Evolutionary conservation across 306 rosid genomes (phyloP), one percentile per base, ranked within the genome.

Genomic region (Mucuna pruriens): DNA sequence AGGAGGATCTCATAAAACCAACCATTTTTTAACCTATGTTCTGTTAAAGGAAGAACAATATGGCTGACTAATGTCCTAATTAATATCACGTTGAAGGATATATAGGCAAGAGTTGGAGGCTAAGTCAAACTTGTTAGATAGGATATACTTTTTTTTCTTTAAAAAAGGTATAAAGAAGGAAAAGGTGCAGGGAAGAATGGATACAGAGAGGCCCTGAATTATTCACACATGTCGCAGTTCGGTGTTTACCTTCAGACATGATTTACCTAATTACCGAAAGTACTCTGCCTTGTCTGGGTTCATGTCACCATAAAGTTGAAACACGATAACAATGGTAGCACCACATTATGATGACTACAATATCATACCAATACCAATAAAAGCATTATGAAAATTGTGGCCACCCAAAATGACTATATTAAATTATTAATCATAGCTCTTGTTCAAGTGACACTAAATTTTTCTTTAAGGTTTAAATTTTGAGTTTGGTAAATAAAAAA

Each of bases 241-340:
- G 46, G 61, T 62, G 72, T 26, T 62, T 76, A 8, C 22, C 48
- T 29, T 76, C 1, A 6, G 72, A 76, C 73, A 76, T 62, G 23
- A 76, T 19, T 76, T 62, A 45, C 48, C 73, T 12, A 62, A 9
- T 76, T 62, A 46, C 80, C 61, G 72, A 62, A 76, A 76, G 80
- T 29, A 44, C 46, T 61, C 46, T 13, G 31, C 34, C 20, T 17
- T 76, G 72, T 76, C 72, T 62, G 22, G 0, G 7, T 76, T 62
- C 3, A 7, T 36, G 60, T 29, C 48, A 3, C 20, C 42, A 70
- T 45, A 70, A 45, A 70, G 75, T 26, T 69, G 16, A 69, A 69
- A 45, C 75, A 69, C 20, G 12, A 68, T 12, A 13, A 10, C 52
- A 20, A 40, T 39, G 54, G 11, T 46, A 7, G 29, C 33, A 34